phyloP scores from a whole-genome alignment of 1,284 basidiomycete species.

The Ustilago sp. region DNA sequence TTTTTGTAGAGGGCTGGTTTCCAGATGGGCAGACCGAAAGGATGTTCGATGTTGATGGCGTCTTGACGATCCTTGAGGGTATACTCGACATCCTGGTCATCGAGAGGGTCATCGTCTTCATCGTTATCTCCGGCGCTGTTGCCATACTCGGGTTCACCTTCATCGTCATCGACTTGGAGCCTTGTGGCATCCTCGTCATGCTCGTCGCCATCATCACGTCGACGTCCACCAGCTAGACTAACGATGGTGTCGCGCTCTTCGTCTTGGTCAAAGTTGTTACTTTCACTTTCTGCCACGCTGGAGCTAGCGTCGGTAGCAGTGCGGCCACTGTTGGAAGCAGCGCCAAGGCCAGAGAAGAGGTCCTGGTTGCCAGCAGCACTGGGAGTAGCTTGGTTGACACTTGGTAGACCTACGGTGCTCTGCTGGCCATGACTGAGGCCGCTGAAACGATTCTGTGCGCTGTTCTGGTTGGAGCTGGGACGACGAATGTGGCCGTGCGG shows the following conservation, averaged over 20 bases:
- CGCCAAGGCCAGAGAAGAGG: conserved; percentile 42
- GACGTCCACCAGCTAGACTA: conserved; percentile 46
- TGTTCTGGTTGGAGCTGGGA: conserved; percentile 25
- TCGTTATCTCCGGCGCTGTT: conserved; percentile 21
- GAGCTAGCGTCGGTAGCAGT: conserved; percentile 38
- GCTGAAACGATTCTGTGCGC: conserved; percentile 34
- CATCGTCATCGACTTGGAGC: conserved; percentile 23
- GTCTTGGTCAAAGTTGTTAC: conserved; percentile 31
- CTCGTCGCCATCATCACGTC: conserved; percentile 30
- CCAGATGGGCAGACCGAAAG: conserved; percentile 99
- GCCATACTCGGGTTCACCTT: conserved; percentile 32
- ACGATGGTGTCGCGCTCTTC: conserved; percentile 60
- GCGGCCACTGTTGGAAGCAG: conserved; percentile 26
- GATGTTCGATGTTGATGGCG: conserved; percentile 96
- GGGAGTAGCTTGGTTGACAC: conserved; percentile 22
- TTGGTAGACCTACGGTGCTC: conserved; percentile 39
- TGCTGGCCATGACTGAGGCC: conserved; percentile 41
- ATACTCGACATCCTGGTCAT: conserved; percentile 78
- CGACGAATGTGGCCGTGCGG: conserved; percentile 58
- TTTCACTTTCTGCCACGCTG: conserved; percentile 51
- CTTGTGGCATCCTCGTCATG: conserved; percentile 16
- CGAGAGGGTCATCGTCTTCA: conserved; percentile 43
- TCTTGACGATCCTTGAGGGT: conserved; percentile 97
- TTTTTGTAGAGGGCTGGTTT: conserved; percentile 99
- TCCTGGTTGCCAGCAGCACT: conserved; percentile 23